Evolutionary conservation across 2,329 filamentous ascomycete genomes (phyloP).

Genomic region (Botrytis cinerea): DNA sequence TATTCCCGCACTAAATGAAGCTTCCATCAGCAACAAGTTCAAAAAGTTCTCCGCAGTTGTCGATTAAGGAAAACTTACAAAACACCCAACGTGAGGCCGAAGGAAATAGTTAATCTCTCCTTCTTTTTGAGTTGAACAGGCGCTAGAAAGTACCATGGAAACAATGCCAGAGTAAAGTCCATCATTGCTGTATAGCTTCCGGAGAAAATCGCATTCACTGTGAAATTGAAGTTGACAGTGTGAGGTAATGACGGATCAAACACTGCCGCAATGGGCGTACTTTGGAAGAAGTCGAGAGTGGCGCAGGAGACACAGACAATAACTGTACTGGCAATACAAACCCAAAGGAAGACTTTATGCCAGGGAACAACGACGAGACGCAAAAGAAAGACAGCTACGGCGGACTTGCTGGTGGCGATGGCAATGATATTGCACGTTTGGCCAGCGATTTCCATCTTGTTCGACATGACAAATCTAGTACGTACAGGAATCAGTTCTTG

Average conservation of each 20-base stretch:
- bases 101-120: conserved; percentile 15
- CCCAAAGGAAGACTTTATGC: conserved; percentile 14
- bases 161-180: conserved; percentile 17
- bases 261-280: background rate
- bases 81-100: conserved; percentile 19
- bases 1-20: conserved; percentile 4
- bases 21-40: background rate
- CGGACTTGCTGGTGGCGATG: conserved; percentile 9
- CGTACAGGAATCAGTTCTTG: background rate
- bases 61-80: background rate
- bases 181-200: conserved; percentile 8
- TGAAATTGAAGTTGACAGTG: conserved; percentile 10
- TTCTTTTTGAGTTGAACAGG: conserved; percentile 9
- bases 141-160: conserved; percentile 18
- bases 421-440: conserved; percentile 20
- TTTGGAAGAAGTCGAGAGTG: conserved; percentile 2
- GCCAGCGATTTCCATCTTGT: conserved; percentile 20
- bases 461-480: conserved; percentile 14
- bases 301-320: background rate
- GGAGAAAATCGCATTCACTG: conserved; percentile 7
- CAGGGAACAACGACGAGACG: conserved; percentile 18
- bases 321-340: background rate
- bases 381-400: conserved; percentile 19
- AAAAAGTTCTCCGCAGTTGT: background rate
- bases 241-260: conserved; percentile 18